A percentile compares a stretch with the other conserved stretches of the same genome.
phyloP scores from a whole-genome alignment of 768 basidiomycete genomes.

The Pholiota molesta region DNA sequence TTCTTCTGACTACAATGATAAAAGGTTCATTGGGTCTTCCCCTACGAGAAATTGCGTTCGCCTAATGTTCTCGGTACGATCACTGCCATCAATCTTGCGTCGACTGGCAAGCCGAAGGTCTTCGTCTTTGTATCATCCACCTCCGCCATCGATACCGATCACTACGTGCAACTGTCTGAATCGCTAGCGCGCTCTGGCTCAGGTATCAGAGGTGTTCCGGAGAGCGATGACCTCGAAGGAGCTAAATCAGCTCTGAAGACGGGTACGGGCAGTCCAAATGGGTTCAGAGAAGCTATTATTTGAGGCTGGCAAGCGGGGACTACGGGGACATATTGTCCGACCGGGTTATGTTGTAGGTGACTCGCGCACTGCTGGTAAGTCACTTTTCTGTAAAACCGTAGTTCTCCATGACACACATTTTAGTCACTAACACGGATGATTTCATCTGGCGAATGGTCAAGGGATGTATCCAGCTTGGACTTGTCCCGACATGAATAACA shows the following conservation, averaged over 20 bases:
- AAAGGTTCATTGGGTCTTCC: slow-evolving; percentile 99
- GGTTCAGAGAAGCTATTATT: slow-evolving; percentile 97
- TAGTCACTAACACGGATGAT: slow-evolving; percentile 98
- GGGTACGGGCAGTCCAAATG: slow-evolving; percentile 99
- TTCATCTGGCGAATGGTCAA: slow-evolving; percentile 99
- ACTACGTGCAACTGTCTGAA: slow-evolving; percentile 89
- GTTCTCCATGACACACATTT: slow-evolving; percentile 4
- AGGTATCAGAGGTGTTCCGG: slow-evolving; percentile 72
- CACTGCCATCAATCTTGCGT: slow-evolving; percentile 79
- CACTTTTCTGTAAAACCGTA: background rate
- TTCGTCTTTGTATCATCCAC: slow-evolving; percentile 95
- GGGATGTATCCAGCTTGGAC: slow-evolving; percentile 97
- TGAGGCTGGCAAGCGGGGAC: slow-evolving; percentile 86
- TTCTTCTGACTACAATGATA: background rate
- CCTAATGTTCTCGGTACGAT: slow-evolving; percentile 94
- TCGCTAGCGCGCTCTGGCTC: slow-evolving; percentile 46
- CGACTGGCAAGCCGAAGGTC: slow-evolving; percentile 71
- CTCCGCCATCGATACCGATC: slow-evolving; percentile 89
- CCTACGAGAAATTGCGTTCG: slow-evolving; percentile 89
- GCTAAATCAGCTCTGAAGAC: slow-evolving; percentile 75
- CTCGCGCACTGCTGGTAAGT: slow-evolving; percentile 80
- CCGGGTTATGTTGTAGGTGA: slow-evolving; percentile 98
- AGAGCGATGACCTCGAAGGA: slow-evolving; percentile 88
- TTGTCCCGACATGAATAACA: slow-evolving; percentile 97
- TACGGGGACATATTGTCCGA: slow-evolving; percentile 84